Evolutionary conservation across 2,329 filamentous ascomycete genomes (phyloP).

Genomic region (Neurospora crassa): DNA sequence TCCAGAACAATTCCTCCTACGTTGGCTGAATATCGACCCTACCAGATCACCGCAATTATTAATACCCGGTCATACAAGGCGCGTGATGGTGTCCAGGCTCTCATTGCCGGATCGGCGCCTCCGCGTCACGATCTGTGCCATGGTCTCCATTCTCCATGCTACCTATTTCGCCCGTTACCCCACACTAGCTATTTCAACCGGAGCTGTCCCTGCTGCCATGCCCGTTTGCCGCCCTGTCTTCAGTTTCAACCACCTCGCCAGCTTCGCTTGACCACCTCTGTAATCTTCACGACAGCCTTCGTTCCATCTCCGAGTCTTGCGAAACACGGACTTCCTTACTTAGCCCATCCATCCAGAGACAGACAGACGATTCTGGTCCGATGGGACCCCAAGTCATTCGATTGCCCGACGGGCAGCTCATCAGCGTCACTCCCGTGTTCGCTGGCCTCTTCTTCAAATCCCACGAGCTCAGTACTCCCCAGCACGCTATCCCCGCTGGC

Average conservation of each 20-base stretch:
- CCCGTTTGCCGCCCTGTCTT: neutral
- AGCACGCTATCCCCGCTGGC: conserved; percentile 67
- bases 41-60: too few species aligned
- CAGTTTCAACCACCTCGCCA: neutral
- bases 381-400: conserved; percentile 42
- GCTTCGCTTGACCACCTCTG: neutral
- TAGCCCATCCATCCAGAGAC: neutral
- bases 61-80: neutral
- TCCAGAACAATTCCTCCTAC: neutral
- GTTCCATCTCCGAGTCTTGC: neutral
- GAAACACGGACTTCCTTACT: neutral
- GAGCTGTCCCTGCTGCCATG: neutral
- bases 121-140: neutral
- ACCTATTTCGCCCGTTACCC: neutral
- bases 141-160: neutral
- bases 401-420: conserved; percentile 79
- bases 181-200: neutral
- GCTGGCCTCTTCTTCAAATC: conserved; percentile 87
- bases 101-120: neutral
- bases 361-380: neutral
- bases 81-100: neutral
- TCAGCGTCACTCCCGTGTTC: conserved; percentile 77
- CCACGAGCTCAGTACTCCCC: conserved; percentile 60
- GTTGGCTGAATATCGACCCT: neutral
- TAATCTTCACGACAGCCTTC: neutral